Evolutionary conservation across 108 stramenopile genomes (phyloP).

Genomic region (Cyclostephanos invisitatus): DNA sequence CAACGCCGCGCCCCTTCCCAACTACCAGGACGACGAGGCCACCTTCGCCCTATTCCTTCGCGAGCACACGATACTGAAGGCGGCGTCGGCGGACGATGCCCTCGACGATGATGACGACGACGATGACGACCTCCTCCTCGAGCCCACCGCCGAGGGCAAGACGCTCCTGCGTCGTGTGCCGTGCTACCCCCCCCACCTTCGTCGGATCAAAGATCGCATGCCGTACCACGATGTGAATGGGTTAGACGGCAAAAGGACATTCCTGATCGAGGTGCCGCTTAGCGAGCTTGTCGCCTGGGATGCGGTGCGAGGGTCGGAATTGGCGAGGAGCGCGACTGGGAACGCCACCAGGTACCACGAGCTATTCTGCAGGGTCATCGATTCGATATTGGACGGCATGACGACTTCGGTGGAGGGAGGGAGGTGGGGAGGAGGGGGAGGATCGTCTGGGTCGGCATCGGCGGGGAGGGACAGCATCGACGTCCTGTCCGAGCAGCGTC

Average conservation of each 20-base stretch:
- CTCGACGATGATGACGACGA: slow-evolving; percentile 46
- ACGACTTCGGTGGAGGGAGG: slow-evolving; percentile 3
- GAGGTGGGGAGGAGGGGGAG: neutral
- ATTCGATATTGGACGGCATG: slow-evolving; percentile 52
- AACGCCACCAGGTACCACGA: slow-evolving; percentile 79
- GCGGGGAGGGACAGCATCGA: slow-evolving; percentile 69
- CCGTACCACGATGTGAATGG: slow-evolving; percentile 36
- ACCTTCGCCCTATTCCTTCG: slow-evolving; percentile 64
- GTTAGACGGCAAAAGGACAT: slow-evolving; percentile 33
- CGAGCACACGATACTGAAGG: slow-evolving; percentile 67
- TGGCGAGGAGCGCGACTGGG: slow-evolving; percentile 62
- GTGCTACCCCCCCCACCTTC: slow-evolving; percentile 71
- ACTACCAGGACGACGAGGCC: slow-evolving; percentile 11
- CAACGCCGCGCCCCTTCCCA: neutral
- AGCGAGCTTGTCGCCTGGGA: slow-evolving; percentile 72
- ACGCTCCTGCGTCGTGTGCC: slow-evolving; percentile 55
- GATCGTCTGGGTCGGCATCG: neutral
- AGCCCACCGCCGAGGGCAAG: slow-evolving; percentile 60
- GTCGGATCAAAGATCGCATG: slow-evolving; percentile 74
- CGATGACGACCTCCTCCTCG: slow-evolving; percentile 53
- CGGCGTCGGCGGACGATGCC: slow-evolving; percentile 25
- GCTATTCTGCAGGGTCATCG: slow-evolving; percentile 72
- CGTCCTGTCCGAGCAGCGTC: slow-evolving; percentile 77
- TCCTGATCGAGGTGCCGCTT: slow-evolving; percentile 78
- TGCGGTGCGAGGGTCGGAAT: slow-evolving; percentile 59